Percentiles rank a stretch among this genome's conserved stretches.
phyloP scores from a whole-genome alignment of 768 basidiomycete genomes.

The Leucocoprinus sp. region DNA sequence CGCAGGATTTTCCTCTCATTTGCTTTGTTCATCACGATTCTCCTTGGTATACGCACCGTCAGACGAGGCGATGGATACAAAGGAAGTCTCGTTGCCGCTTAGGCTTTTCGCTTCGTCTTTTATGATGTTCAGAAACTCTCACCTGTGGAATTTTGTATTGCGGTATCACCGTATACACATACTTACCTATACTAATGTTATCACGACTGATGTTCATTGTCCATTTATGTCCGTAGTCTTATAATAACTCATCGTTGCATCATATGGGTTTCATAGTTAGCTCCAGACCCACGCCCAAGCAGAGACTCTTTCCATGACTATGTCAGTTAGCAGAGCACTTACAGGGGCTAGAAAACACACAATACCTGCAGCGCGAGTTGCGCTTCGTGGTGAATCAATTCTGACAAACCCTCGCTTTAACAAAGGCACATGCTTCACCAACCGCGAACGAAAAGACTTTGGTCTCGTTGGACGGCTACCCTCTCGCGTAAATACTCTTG shows the following conservation, averaged over 20 bases:
- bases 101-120: neutral
- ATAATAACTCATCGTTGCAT: neutral
- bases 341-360: constrained; percentile 10
- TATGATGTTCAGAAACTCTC: no score
- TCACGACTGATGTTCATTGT: neutral
- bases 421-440: constrained; percentile 75
- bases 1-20: constrained; percentile 59
- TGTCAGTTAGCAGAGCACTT: constrained; percentile 5
- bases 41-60: constrained; percentile 51
- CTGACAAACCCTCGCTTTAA: constrained; percentile 63
- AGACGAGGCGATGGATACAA: constrained; percentile 61
- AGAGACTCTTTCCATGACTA: neutral
- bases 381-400: constrained; percentile 53
- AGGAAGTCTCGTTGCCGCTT: constrained; percentile 24
- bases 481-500: constrained; percentile 50
- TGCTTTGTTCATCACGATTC: constrained; percentile 32
- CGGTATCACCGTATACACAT: neutral
- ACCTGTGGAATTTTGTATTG: neutral
- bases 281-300: neutral
- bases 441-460: constrained; percentile 59
- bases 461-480: constrained; percentile 49
- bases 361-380: constrained; percentile 29
- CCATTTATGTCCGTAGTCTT: neutral
- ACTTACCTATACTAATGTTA: neutral
- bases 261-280: neutral